Evolutionary conservation across 129 eudicot species (phyloP), one percentile per base, ranked within the genome.

Genomic region (Oenanthe sinensis): DNA sequence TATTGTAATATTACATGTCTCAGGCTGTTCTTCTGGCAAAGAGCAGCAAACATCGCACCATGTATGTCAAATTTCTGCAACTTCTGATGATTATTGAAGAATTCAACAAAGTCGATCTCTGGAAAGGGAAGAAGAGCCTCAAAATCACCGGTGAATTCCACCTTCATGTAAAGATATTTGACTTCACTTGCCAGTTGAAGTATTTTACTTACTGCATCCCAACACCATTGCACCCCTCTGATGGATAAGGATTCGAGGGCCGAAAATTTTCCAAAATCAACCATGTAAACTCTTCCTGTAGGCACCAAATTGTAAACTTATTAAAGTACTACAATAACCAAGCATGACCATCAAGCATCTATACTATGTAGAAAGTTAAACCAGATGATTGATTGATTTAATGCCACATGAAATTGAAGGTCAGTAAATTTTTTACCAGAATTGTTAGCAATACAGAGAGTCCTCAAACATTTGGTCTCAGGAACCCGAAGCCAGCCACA

Each of bases 11-110:
- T 87, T 75, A 91, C 98, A 77, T 90, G 87, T 86, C 84, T 87
- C 50, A 91, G 82, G 83, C 98, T 94, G 87, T 91, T 91, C 86
- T 87, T 94, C 62, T 94, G 98, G 87, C 98, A 94, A 58, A 94
- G 88, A 74, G 98, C 97, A 82, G 98, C 98, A 90, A 94, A 91
- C 97, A 94, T 89, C 72, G 98, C 98, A 78, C 98, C 98, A 74
- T 94, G 98, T 50, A 94, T 86, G 76, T 91, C 98, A 47, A 91
- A 91, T 6, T 83, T 88, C 74, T 84, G 88, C 75, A 94, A 90
- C 89, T 91, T 91, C 0, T 88, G 96, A 69, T 94, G 97, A 79
- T 85, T 85, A 77, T 91, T 94, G 74, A 94, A 94, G 86, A 94
- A 94, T 55, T 91, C 93, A 75, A 94, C 98, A 79, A 91, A 83